Base-by-base conservation (phyloP, 2,329 filamentous ascomycete genomes). In the Sporothrix luriei region DNA sequence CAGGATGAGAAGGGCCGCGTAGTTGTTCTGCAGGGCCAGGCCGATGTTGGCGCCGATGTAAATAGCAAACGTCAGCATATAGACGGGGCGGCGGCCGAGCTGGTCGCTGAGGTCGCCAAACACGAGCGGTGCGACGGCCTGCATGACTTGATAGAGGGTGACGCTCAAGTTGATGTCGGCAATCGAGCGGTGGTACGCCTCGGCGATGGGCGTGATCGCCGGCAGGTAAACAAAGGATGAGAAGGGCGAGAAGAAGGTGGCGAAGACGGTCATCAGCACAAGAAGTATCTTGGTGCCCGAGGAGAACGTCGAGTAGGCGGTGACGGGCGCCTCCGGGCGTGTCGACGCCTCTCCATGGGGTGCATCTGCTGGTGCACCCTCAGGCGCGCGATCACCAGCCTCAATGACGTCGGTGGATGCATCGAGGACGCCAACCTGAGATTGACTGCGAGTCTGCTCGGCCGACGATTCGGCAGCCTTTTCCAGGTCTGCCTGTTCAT, bases 61-160 rank as follows among this genome's bases (percentile, higher is more conserved):
- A 24, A 85, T 78, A 40, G 77, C 70, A 73, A 85, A 86, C 14
- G 78, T 80, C 51, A 83, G 68, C 1, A 84, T 74, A 72, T 84
- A 85, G 1, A 81, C 81, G 0, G 83, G 83, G 2, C 84, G 79
- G 7, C 84, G 78, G 10, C 84, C 84, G 19, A 79, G 72, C 51
- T 75, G 78, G 74, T 87, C 85, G 19, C 82, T 82, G 21, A 87
- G 78, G 68, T 82, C 80, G n/a, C 82, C 84, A 29, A 85, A 79
- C 71, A 86, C 79, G 24, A 80, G 77, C 0, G 85, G 85, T 1
- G 84, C 81, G 3, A 87, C 73, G 29, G 81, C 84, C 78, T 86
- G 84, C 70, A 87, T 82, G 66, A 87, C 81, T 77, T 80, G 78
- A 72, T 82, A 82, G 4, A 79, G 75, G 10, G 81, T 82, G 52